Evolutionary conservation across 306 rosid genomes (phyloP), one percentile per base, ranked within the genome.

Genomic region (Gynostemma pentaphyllum): DNA sequence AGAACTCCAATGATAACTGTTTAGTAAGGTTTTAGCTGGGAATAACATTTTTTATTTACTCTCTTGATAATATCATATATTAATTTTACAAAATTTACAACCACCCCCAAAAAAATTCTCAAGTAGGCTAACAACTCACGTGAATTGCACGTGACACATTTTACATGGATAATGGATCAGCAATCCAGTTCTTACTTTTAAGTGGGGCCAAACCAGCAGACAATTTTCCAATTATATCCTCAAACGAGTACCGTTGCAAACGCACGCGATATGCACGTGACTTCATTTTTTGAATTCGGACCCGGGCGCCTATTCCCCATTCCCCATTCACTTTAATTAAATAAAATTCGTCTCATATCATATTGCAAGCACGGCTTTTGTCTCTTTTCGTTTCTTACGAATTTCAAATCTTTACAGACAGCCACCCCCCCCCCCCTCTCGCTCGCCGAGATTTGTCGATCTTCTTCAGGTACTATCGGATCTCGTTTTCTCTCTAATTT

Each of bases 401-500:
- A 67, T 67, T 67, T 53, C 52, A 67, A 67, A 26, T 48, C 39
- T 23, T 16, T n/a, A 30, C 48, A 40, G 19, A 11, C 32, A 42
- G 46, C 64, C 27, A 15, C 28, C 13, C 69, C 45, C 66, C 22
- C n/a, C 57, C 27, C 21, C 47, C 45, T 5, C 9, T 14, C 24
- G 16, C 71, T 45, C 37, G 48, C 5, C 62, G 39, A 29, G 5
- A 22, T 51, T 30, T 29, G 45, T 70, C 34, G 19, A 50, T 57
- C 66, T 62, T 66, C 23, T 63, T 19, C 67, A 74, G 75, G 78
- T 74, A 76, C 45, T 28, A 15, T 56, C 56, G 27, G 55, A 51
- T 74, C 64, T 46, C 13, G 21, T 15, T 28, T 8, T 62, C 23
- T 42, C 32, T 27, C 32, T 14, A 18, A 12, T 64, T 21, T 9